Percentiles rank a stretch among this genome's conserved stretches.
These are phyloP conservation scores for Prunella vulgaris DNA, from an alignment of 257 asterid species.

Conservation along the genomic window DNA sequence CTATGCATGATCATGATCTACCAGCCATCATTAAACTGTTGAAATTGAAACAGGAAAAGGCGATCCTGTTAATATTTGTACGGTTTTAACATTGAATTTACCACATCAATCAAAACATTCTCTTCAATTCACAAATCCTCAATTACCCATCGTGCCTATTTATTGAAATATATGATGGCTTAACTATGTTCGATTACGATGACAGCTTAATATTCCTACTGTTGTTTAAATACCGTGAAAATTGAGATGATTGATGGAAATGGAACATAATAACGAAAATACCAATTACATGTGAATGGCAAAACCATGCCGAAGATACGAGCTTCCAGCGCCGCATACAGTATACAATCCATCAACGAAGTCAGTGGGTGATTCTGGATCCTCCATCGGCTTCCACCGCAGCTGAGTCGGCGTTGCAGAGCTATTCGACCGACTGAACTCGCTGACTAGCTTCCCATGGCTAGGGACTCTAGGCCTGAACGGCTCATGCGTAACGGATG, in stretches of 20 bases:
- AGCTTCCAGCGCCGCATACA: constrained; percentile 96
- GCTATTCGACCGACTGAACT: constrained; percentile 69
- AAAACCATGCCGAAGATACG: constrained; percentile 89
- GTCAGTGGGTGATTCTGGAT: constrained; percentile 66
- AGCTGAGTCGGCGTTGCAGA: constrained; percentile 89
- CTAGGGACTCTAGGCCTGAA: constrained; percentile 66
- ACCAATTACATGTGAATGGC: constrained; percentile 89
- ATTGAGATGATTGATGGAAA: not conserved
- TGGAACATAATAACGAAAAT: constrained; percentile 6
- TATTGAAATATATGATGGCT: not conserved
- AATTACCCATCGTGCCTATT: not conserved
- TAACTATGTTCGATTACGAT: not conserved
- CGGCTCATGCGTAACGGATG: constrained; percentile 96
- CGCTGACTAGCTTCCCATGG: constrained; percentile 80
- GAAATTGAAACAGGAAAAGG: not conserved
- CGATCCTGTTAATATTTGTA: not conserved
- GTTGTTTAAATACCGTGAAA: not conserved
- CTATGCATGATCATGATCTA: not conserved
- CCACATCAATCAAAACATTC: not conserved
- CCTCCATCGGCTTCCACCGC: constrained; percentile 79
- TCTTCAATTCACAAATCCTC: not conserved
- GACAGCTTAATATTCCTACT: not conserved
- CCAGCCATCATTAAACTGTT: not conserved
- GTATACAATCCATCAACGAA: constrained; percentile 83
- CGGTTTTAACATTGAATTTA: not conserved